Evolutionary conservation across 169 alveolate genomes (phyloP).

Genomic region (Cryptosporidium andersoni): DNA sequence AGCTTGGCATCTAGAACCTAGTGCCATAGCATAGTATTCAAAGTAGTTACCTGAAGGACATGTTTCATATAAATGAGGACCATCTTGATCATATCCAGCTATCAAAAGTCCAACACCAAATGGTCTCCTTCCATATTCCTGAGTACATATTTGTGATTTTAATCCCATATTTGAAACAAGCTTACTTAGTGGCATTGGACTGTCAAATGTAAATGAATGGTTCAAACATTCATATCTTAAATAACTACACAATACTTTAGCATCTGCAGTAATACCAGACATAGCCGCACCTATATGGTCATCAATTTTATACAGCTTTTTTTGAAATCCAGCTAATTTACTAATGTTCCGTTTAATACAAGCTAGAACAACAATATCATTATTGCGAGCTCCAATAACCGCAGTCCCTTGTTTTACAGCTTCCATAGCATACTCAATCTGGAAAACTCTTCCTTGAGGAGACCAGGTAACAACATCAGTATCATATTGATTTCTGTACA

Average conservation of each 20-base stretch:
- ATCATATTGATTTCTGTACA: conserved; percentile 93
- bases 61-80: conserved; percentile 93
- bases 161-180: conserved; percentile 87
- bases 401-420: conserved; percentile 95
- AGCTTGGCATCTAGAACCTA: conserved; percentile 97
- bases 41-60: conserved; percentile 95
- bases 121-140: conserved; percentile 94
- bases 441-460: conserved; percentile 92
- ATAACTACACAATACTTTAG: conserved; percentile 86
- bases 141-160: conserved; percentile 95
- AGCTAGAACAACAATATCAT: conserved; percentile 41
- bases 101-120: conserved; percentile 97
- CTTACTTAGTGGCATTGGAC: conserved; percentile 90
- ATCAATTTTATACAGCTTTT: conserved; percentile 93
- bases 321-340: conserved; percentile 92
- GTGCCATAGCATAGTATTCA: conserved; percentile 95
- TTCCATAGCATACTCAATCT: conserved; percentile 97
- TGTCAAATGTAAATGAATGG: conserved; percentile 91
- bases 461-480: conserved; percentile 94
- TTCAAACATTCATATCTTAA: conserved; percentile 94
- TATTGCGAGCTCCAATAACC: conserved; percentile 25
- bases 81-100: conserved; percentile 90
- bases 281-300: conserved; percentile 96
- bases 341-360: conserved; percentile 83
- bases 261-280: conserved; percentile 99